phyloP scores from a whole-genome alignment of 495 filamentous ascomycete genomes.

The Ramalina intermedia region DNA sequence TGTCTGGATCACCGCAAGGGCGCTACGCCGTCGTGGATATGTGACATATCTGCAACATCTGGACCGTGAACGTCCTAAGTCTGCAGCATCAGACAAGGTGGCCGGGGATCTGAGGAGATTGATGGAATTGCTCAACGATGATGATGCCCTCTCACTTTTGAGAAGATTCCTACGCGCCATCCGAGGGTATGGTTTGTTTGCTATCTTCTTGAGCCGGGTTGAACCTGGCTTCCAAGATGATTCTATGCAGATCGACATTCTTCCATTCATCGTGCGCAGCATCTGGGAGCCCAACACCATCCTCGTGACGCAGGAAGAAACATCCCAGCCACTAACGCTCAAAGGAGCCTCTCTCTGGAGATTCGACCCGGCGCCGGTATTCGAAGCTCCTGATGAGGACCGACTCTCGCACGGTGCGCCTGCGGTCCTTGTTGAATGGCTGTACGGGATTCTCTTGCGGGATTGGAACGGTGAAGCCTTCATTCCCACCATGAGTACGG shows the following conservation, averaged over 20 bases:
- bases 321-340: no score
- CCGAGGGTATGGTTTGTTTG: no score
- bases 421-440: slow-evolving; percentile 57
- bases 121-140: slow-evolving; percentile 45
- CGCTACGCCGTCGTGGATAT: slow-evolving; percentile 37
- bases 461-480: slow-evolving; percentile 66
- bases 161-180: slow-evolving; percentile 24
- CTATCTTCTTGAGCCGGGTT: no score
- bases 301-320: no score
- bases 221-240: no score
- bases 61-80: background rate
- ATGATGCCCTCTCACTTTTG: slow-evolving; percentile 41
- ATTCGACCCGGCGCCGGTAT: slow-evolving; percentile 18
- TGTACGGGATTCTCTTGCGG: slow-evolving; percentile 56
- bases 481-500: slow-evolving; percentile 47
- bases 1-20: slow-evolving; percentile 37
- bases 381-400: no score
- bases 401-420: no score
- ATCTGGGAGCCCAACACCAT: no score
- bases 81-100: background rate
- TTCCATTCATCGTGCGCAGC: no score
- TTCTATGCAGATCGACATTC: no score
- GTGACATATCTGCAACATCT: slow-evolving; percentile 33
- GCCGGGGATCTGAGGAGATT: slow-evolving; percentile 23
- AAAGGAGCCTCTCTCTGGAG: background rate